Evolutionary conservation across 1,284 basidiomycete genomes (phyloP).

Genomic region (Sphaerobolus stellatus): DNA sequence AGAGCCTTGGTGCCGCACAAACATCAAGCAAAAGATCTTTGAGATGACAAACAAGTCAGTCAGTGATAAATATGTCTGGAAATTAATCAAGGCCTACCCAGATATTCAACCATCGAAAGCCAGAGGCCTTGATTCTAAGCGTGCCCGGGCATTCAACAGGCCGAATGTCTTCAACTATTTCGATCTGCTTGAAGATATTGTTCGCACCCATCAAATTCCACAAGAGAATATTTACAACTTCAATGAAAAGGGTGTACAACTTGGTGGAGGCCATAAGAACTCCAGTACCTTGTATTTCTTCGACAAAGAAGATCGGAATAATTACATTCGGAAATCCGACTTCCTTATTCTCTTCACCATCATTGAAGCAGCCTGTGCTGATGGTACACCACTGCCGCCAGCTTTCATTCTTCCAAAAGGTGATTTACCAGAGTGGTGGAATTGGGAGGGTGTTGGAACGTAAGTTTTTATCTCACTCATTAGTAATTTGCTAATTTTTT

Average conservation of each 20-base stretch:
- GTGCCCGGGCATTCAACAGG: constrained; percentile 28
- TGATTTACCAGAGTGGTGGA: constrained; percentile 21
- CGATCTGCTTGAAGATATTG: constrained; percentile 19
- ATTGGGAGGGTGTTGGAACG: constrained; percentile 18
- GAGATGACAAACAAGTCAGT: not conserved
- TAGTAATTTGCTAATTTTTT: not conserved
- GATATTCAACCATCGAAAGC: constrained; percentile 26
- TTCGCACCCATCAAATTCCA: constrained; percentile 25
- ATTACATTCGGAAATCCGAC: not conserved
- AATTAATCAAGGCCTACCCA: constrained; percentile 25
- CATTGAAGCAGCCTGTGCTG: constrained; percentile 34
- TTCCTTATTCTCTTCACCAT: constrained; percentile 34
- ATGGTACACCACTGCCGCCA: constrained; percentile 30
- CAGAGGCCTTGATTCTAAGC: constrained; percentile 26
- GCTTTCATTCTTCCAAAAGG: constrained; percentile 33
- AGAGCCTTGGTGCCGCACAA: not conserved
- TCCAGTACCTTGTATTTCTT: constrained; percentile 11
- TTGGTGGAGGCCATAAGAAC: constrained; percentile 25
- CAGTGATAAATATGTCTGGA: constrained; percentile 10
- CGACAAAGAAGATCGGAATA: constrained; percentile 19
- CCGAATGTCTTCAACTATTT: constrained; percentile 25
- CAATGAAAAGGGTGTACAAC: constrained; percentile 42
- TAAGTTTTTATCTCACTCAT: constrained; percentile 4
- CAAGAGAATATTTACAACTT: constrained; percentile 30
- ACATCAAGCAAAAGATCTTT: not conserved